Evolutionary conservation across 768 basidiomycete species (phyloP).

Genomic region (Agrocybe chaxingu): DNA sequence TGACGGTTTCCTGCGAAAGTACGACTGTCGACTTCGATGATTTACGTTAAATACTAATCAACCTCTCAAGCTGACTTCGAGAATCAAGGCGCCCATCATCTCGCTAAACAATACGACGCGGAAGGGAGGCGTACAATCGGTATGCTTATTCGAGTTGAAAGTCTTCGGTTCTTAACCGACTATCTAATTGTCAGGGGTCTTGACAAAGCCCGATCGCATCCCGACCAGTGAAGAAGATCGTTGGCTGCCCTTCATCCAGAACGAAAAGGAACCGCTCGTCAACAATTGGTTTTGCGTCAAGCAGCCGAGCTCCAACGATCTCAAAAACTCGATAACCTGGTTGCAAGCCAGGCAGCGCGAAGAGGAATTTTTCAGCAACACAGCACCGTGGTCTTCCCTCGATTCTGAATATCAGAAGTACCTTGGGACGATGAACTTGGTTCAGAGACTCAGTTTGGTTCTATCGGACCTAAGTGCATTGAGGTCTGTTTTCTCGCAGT

Average conservation of each 20-base stretch:
- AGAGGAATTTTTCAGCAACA: constrained; percentile 51
- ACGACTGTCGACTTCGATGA: background rate
- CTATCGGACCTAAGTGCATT: constrained; percentile 62
- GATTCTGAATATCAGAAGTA: constrained; percentile 48
- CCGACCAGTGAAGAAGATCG: constrained; percentile 46
- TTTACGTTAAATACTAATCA: background rate
- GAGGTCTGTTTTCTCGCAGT: constrained; percentile 33
- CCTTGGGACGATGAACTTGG: constrained; percentile 55
- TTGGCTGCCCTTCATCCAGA: constrained; percentile 58
- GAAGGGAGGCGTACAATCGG: constrained; percentile 70
- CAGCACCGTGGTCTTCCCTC: constrained; percentile 51
- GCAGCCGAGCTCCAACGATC: constrained; percentile 47
- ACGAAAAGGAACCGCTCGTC: constrained; percentile 46
- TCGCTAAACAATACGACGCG: constrained; percentile 60
- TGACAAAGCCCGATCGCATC: constrained; percentile 46
- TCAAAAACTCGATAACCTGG: constrained; percentile 58
- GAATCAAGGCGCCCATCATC: constrained; percentile 68
- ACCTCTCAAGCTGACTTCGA: constrained; percentile 66
- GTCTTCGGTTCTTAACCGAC: too few relatives aligned
- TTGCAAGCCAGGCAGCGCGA: constrained; percentile 55
- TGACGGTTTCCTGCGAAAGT: constrained; percentile 67
- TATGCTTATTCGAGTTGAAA: constrained; percentile 22
- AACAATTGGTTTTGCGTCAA: constrained; percentile 66
- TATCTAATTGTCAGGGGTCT: too few relatives aligned
- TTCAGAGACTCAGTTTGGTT: constrained; percentile 53